Percentiles rank a stretch among this genome's conserved stretches.
Evolutionary conservation across 495 filamentous ascomycete genomes (phyloP).

Genomic region (Hypoxylon lienhwacheense): DNA sequence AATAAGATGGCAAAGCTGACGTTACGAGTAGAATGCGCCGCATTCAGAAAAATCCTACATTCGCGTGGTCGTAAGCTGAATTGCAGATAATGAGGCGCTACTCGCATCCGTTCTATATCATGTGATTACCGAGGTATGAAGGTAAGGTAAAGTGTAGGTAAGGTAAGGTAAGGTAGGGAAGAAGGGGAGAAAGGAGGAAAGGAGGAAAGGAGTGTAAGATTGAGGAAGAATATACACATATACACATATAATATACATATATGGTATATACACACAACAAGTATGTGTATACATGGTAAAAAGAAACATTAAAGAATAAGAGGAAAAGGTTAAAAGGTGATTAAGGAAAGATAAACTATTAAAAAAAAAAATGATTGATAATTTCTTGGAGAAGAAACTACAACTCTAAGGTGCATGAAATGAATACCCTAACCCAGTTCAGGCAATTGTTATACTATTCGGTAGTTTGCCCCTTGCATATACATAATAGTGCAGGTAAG

Average conservation of each 20-base stretch:
- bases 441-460: slow-evolving; percentile 7
- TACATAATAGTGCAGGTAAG: too few relatives aligned
- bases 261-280: too few relatives aligned
- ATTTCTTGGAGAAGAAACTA: slow-evolving; percentile 2
- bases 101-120: slow-evolving; percentile 27
- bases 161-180: background rate
- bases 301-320: background rate
- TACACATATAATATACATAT: too few relatives aligned
- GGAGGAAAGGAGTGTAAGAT: too few relatives aligned
- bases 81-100: slow-evolving; percentile 21
- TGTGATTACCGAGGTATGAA: slow-evolving; percentile 19
- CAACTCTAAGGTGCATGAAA: background rate
- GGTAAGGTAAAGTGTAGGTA: too few relatives aligned
- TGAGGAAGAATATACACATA: too few relatives aligned
- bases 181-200: background rate
- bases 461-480: slow-evolving; percentile 9
- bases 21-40: slow-evolving; percentile 20
- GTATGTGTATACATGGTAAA: too few relatives aligned
- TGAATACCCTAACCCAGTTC: slow-evolving; percentile 18
- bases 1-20: slow-evolving; percentile 17
- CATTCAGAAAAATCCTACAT: slow-evolving; percentile 31
- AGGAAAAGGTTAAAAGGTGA: background rate
- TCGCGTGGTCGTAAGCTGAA: slow-evolving; percentile 3
- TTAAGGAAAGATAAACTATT: background rate
- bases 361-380: background rate